Evolutionary conservation across 2,329 filamentous ascomycete species (phyloP).

Genomic region (Aphanoascus verrucosus): DNA sequence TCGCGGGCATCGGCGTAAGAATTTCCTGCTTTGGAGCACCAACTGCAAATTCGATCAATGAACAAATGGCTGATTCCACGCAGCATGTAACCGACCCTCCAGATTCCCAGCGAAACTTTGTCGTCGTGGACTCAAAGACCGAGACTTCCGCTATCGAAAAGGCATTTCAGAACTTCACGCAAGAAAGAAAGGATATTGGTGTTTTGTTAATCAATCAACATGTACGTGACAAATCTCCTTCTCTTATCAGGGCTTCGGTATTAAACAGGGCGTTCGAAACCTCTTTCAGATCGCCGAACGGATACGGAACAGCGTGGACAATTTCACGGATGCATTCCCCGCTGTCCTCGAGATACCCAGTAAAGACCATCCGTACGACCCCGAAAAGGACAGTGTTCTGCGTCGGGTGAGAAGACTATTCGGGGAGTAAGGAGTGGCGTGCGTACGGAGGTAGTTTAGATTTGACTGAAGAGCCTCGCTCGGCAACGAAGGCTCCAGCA

Average conservation of each 20-base stretch:
- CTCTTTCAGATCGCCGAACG: conserved; percentile 68
- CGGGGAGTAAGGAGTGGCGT: conserved; percentile 39
- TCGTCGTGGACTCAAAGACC: conserved; percentile 91
- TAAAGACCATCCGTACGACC: conserved; percentile 98
- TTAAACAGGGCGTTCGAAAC: neutral
- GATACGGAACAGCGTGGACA: conserved; percentile 83
- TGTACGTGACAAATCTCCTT: conserved; percentile 42
- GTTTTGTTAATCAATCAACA: conserved; percentile 97
- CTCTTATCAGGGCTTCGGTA: neutral
- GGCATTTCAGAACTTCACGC: conserved; percentile 80
- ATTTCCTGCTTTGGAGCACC: neutral
- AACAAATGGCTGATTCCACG: neutral
- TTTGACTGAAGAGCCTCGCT: too few relatives aligned
- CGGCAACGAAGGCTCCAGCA: too few relatives aligned
- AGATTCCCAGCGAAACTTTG: conserved; percentile 91
- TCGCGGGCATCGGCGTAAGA: conserved; percentile 86
- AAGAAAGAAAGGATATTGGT: conserved; percentile 87
- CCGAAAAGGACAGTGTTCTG: conserved; percentile 95
- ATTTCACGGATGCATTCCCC: conserved; percentile 91
- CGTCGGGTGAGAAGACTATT: conserved; percentile 69
- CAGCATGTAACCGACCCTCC: conserved; percentile 86
- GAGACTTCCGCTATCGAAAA: conserved; percentile 78
- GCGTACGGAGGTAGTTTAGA: neutral
- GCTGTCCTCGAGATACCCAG: conserved; percentile 91
- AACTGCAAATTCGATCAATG: neutral